Conservation (phyloP, 345 rosid species). For the Clausena lansium region DNA sequence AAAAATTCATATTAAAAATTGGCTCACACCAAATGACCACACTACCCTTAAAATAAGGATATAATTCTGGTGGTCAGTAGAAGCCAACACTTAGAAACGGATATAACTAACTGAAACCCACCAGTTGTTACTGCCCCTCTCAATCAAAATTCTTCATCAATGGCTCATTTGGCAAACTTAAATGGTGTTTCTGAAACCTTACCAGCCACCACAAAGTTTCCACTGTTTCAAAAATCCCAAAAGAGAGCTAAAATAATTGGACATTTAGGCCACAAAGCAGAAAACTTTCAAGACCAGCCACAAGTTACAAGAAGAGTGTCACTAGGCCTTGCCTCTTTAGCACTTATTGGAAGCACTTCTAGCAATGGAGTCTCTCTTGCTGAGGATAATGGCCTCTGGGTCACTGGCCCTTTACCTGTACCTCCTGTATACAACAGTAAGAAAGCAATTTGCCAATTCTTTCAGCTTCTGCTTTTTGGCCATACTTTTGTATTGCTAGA, state of each 20-base stretch:
- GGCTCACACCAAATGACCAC: conserved; percentile 21
- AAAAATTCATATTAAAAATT: background rate
- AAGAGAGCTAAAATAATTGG: conserved; percentile 24
- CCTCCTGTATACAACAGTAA: conserved; percentile 71
- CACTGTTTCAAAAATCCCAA: conserved; percentile 10
- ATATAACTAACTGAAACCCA: conserved; percentile 22
- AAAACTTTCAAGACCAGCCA: conserved; percentile 28
- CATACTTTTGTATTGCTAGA: background rate
- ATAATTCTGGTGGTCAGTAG: conserved; percentile 40
- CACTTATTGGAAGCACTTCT: conserved; percentile 31
- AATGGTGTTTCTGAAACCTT: conserved; percentile 36
- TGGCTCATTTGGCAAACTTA: conserved; percentile 49
- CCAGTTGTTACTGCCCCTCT: conserved; percentile 6
- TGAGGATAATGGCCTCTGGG: conserved; percentile 69
- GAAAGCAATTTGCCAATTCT: conserved; percentile 37
- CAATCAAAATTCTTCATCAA: conserved; percentile 9
- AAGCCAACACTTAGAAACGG: conserved; percentile 5
- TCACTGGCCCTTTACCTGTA: conserved; percentile 54
- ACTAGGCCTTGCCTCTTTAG: conserved; percentile 56
- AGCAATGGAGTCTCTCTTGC: conserved; percentile 46
- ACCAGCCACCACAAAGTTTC: conserved; percentile 28
- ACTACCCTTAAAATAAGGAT: conserved; percentile 36
- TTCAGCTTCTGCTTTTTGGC: background rate
- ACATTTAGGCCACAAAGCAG: conserved; percentile 31
- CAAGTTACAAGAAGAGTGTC: conserved; percentile 57